Percentiles rank a stretch among this genome's conserved stretches.
Conservation (phyloP, 805 yeast species). For the Barnettozyma botsteinii region DNA sequence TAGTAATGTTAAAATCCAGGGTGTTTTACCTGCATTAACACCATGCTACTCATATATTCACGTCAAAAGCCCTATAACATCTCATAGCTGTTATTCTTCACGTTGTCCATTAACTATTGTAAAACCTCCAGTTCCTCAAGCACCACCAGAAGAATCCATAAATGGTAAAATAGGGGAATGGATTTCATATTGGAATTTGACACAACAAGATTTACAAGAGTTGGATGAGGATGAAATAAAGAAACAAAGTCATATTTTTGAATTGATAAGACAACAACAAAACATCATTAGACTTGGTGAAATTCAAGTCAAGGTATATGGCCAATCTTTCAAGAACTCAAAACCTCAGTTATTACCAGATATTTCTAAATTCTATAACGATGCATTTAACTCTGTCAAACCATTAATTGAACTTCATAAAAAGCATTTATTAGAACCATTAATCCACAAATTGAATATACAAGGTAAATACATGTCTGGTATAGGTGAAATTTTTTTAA, state of each 20-base stretch:
- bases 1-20: slow-evolving; percentile 30
- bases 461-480: slow-evolving; percentile 65
- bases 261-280: slow-evolving; percentile 65
- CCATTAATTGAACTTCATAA: slow-evolving; percentile 53
- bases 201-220: slow-evolving; percentile 47
- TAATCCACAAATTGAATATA: slow-evolving; percentile 48
- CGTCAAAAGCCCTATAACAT: slow-evolving; percentile 5
- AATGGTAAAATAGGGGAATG: slow-evolving; percentile 41
- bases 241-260: slow-evolving; percentile 71
- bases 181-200: slow-evolving; percentile 61
- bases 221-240: slow-evolving; percentile 48
- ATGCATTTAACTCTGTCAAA: slow-evolving; percentile 51
- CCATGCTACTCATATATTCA: slow-evolving; percentile 40
- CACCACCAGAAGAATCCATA: slow-evolving; percentile 14
- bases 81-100: slow-evolving; percentile 29
- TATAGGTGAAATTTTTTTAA: slow-evolving; percentile 54
- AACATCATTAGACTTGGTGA: slow-evolving; percentile 61
- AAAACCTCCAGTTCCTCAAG: slow-evolving; percentile 20
- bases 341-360: slow-evolving; percentile 41
- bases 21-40: slow-evolving; percentile 40
- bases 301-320: slow-evolving; percentile 55
- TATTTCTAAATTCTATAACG: slow-evolving; percentile 50
- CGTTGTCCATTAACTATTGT: slow-evolving; percentile 29
- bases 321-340: slow-evolving; percentile 35
- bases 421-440: slow-evolving; percentile 48